phyloP scores from a whole-genome alignment of 1,284 basidiomycete species.

The Macrocybe sp. region DNA sequence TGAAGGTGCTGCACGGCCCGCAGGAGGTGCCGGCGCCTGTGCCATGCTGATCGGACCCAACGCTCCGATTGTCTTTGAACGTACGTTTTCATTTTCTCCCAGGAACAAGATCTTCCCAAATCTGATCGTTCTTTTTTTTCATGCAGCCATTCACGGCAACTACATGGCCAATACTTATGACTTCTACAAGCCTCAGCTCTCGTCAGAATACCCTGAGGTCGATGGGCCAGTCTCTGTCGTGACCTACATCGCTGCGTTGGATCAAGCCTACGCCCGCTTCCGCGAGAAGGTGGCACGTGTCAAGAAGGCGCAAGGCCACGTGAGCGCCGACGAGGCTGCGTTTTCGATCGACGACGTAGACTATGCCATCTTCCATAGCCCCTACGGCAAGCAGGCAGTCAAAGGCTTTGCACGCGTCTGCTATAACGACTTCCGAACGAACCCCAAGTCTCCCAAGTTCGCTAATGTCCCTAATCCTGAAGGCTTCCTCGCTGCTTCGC shows the following conservation, averaged over 20 bases:
- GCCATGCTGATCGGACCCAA: slow-evolving; percentile 96
- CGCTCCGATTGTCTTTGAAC: slow-evolving; percentile 92
- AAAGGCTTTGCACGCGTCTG: slow-evolving; percentile 93
- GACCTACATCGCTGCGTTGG: slow-evolving; percentile 93
- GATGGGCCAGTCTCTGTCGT: slow-evolving; percentile 97
- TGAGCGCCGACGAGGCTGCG: slow-evolving; percentile 31
- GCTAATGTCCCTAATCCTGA: slow-evolving; percentile 70
- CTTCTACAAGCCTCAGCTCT: slow-evolving; percentile 95
- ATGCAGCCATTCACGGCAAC: slow-evolving; percentile 89
- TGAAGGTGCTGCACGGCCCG: slow-evolving; percentile 91
- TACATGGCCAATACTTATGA: slow-evolving; percentile 99
- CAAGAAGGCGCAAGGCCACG: slow-evolving; percentile 38
- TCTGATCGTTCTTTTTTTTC: slow-evolving; percentile 7
- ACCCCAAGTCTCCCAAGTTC: slow-evolving; percentile 73
- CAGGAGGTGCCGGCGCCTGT: slow-evolving; percentile 94
- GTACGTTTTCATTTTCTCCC: slow-evolving; percentile 44
- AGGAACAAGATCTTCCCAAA: slow-evolving; percentile 8
- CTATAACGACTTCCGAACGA: slow-evolving; percentile 89
- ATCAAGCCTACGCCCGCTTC: slow-evolving; percentile 86
- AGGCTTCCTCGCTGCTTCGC: slow-evolving; percentile 60
- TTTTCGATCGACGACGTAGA: slow-evolving; percentile 82
- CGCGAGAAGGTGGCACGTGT: slow-evolving; percentile 76
- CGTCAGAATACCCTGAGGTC: slow-evolving; percentile 94
- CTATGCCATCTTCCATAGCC: slow-evolving; percentile 90
- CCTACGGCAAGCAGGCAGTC: slow-evolving; percentile 98